Conservation (phyloP, 2,329 filamentous ascomycete species). For the Escovopsis sp. region DNA sequence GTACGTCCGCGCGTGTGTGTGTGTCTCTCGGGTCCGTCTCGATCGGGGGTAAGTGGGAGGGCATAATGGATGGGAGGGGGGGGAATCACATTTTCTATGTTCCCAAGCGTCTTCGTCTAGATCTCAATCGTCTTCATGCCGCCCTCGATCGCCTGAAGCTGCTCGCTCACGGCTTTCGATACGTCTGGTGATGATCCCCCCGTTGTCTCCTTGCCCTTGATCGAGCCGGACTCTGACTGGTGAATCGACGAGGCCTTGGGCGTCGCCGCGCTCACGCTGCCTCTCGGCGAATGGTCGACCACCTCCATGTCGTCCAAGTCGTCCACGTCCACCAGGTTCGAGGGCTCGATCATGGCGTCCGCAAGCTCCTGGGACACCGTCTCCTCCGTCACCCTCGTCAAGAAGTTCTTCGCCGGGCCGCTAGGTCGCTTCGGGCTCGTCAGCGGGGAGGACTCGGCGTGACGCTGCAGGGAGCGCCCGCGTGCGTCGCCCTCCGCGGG, state of each 20-base stretch:
- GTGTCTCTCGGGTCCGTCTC: conserved; percentile 1
- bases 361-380: conserved; percentile 25
- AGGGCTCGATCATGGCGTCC: conserved; percentile 24
- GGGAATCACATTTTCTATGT: not conserved
- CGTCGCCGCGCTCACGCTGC: conserved; percentile 27
- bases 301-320: conserved; percentile 32
- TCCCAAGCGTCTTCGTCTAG: conserved; percentile 14
- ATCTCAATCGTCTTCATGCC: conserved; percentile 50
- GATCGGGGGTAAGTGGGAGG: not conserved
- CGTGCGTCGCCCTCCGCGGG: conserved; percentile 48
- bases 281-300: conserved; percentile 27
- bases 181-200: conserved; percentile 7
- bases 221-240: conserved; percentile 20
- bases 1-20: not conserved
- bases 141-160: conserved; percentile 29
- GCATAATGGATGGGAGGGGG: too few species aligned
- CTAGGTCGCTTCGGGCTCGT: conserved; percentile 49
- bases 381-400: conserved; percentile 65
- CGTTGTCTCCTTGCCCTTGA: conserved; percentile 26
- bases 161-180: conserved; percentile 30
- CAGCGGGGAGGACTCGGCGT: conserved; percentile 48
- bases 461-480: conserved; percentile 57
- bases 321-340: conserved; percentile 42
- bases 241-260: conserved; percentile 19
- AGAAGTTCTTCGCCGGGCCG: conserved; percentile 50